These are phyloP conservation scores for Debaryomycetaceae sp. DNA, from an alignment of 1,139 yeast genomes.

Conservation along the genomic window DNA sequence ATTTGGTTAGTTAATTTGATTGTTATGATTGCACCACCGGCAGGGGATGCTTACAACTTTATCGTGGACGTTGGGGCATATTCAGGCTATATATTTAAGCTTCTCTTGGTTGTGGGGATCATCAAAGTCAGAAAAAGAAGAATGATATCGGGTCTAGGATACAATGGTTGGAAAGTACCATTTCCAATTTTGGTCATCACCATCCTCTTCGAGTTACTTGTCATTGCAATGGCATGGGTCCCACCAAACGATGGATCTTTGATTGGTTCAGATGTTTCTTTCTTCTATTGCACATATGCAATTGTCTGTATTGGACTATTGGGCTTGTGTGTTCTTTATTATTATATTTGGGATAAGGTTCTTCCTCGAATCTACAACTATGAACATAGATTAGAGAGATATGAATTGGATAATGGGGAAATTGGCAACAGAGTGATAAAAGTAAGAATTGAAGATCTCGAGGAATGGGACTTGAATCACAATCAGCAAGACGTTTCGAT, in stretches of 20 bases:
- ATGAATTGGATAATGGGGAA: constrained; percentile 34
- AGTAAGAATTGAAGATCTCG: constrained; percentile 25
- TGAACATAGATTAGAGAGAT: constrained; percentile 26
- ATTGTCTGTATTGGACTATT: constrained; percentile 28
- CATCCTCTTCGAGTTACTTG: constrained; percentile 29
- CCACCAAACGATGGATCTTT: constrained; percentile 31
- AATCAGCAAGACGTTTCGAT: constrained; percentile 9
- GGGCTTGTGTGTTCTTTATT: constrained; percentile 25
- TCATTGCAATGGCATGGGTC: constrained; percentile 37
- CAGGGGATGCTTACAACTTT: constrained; percentile 47
- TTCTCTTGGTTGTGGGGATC: constrained; percentile 32
- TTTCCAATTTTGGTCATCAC: constrained; percentile 25
- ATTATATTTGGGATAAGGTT: constrained; percentile 33
- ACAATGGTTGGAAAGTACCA: constrained; percentile 28
- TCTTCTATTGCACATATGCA: constrained; percentile 28
- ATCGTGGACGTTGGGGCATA: constrained; percentile 32
- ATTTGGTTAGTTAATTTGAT: constrained; percentile 37
- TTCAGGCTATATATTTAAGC: constrained; percentile 32
- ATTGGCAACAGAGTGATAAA: constrained; percentile 37
- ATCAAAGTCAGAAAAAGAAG: constrained; percentile 32
- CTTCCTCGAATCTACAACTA: constrained; percentile 33
- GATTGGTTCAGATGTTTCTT: constrained; percentile 34
- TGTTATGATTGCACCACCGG: constrained; percentile 40
- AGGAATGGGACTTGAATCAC: constrained; percentile 29
- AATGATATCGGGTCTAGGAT: constrained; percentile 31